Evolutionary conservation across 306 rosid species (phyloP), one percentile per base, ranked within the genome.

Genomic region (Fagus sylvatica): DNA sequence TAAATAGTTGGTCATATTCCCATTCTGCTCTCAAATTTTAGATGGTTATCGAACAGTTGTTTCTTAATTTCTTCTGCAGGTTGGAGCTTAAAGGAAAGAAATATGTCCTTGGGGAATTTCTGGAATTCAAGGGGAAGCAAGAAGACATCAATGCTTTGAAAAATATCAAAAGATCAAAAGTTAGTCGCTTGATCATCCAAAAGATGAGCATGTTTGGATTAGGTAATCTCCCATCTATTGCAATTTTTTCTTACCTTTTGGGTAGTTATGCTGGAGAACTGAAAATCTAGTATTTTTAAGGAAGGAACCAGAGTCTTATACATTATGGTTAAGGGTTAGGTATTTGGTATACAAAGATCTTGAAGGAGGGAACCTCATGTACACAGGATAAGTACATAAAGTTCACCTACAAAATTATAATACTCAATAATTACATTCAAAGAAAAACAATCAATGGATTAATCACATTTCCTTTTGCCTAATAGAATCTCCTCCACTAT

Each of bases 161-260:
- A 79, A 72, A 75, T 53, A 85, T 95, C 74, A 91, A 71, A 89
- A 90, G 97, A 86, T 88, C 99, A 79, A 95, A 93, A 87, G 91
- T 91, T 71, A 80, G 85, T 54, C 89, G 71, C 32, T 7, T 95
- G 83, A 46, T 80, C 33, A 81, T 87, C 69, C 98, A 91, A 66
- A 90, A 89, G 91, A 95, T 90, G 0, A 91, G 99, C 86, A 95
- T 91, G 94, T 87, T 95, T 71, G 99, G 99, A 76, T 85, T 92
- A 76, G 97, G 98, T 95, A 92, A 85, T 84, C 73, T 71, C 72
- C 78, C 33, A 60, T 64, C 28, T 51, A 19, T 70, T 37, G 9
- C 57, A 43, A 39, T 64, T 69, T 40, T 76, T 46, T 57, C 49
- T 64, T 62, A 33, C 72, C 43, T 69, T 36, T 67, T n/a, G 13